A percentile compares a stretch with the other conserved stretches of the same genome.
Conservation (phyloP, 306 rosid genomes). For the Rosa chinensis region DNA sequence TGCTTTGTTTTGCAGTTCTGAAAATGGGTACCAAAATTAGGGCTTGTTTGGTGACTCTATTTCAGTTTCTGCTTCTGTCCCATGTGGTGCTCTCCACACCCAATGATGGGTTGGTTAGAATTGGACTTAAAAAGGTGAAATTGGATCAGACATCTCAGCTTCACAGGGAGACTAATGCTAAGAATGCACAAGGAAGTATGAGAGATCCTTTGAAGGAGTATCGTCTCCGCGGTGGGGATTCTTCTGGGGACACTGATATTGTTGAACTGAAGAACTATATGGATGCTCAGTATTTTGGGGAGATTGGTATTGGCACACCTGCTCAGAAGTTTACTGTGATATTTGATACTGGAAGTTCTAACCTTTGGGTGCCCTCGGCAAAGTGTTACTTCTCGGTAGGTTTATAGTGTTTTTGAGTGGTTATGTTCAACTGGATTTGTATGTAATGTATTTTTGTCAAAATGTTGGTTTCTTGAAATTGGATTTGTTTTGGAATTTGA, state of each 20-base stretch:
- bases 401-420: neutral
- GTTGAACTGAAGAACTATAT: slow-evolving; percentile 73
- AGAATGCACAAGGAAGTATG: slow-evolving; percentile 15
- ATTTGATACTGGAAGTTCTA: slow-evolving; percentile 89
- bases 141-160: slow-evolving; percentile 34
- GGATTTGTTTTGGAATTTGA: neutral
- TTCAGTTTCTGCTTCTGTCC: slow-evolving; percentile 32
- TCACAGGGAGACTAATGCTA: slow-evolving; percentile 31
- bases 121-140: slow-evolving; percentile 46
- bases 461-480: slow-evolving; percentile 18
- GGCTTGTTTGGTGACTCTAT: slow-evolving; percentile 23
- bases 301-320: slow-evolving; percentile 78
- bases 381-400: slow-evolving; percentile 73
- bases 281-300: slow-evolving; percentile 89
- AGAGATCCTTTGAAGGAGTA: slow-evolving; percentile 34
- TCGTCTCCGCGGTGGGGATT: slow-evolving; percentile 28
- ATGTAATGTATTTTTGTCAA: slow-evolving; percentile 18
- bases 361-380: slow-evolving; percentile 84
- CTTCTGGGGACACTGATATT: slow-evolving; percentile 41
- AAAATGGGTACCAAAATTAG: slow-evolving; percentile 37
- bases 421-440: neutral
- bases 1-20: slow-evolving; percentile 27
- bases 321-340: slow-evolving; percentile 72
- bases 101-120: slow-evolving; percentile 43
- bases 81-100: slow-evolving; percentile 42